Conservation (phyloP, 139 green algal genomes). For the Haematococcus sp. region DNA sequence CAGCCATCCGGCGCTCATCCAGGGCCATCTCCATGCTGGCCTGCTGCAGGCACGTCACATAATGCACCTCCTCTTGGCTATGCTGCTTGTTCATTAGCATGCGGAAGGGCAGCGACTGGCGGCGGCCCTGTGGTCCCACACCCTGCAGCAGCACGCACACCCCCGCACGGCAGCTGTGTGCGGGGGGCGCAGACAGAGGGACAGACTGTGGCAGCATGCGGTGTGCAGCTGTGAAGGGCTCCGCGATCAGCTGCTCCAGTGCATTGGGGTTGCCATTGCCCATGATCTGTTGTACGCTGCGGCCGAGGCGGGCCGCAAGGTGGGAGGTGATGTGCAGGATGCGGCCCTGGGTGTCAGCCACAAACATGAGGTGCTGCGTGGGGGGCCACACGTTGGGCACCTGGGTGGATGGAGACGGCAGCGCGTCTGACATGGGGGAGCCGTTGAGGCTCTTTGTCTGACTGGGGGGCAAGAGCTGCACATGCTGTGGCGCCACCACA, state of each 20-base stretch:
- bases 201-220: not conserved
- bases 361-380: constrained; percentile 33
- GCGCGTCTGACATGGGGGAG: too few relatives aligned
- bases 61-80: not conserved
- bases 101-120: not conserved
- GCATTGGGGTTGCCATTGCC: too few relatives aligned
- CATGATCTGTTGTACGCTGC: not conserved
- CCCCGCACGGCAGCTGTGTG: not conserved
- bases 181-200: not conserved
- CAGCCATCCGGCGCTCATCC: not conserved
- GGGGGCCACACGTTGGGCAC: too few relatives aligned
- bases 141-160: constrained; percentile 1
- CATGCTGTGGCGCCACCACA: too few relatives aligned
- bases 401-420: too few relatives aligned
- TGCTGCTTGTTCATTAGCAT: not conserved
- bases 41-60: not conserved
- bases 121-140: not conserved
- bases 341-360: constrained; percentile 35
- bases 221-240: not conserved
- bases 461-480: too few relatives aligned
- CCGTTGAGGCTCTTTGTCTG: too few relatives aligned
- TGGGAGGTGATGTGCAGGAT: constrained; percentile 39
- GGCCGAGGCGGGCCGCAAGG: constrained; percentile 5
- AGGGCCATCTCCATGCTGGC: not conserved
- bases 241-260: too few relatives aligned